Evolutionary conservation across 2,329 filamentous ascomycete species (phyloP).

Genomic region (Madurella fahalii): DNA sequence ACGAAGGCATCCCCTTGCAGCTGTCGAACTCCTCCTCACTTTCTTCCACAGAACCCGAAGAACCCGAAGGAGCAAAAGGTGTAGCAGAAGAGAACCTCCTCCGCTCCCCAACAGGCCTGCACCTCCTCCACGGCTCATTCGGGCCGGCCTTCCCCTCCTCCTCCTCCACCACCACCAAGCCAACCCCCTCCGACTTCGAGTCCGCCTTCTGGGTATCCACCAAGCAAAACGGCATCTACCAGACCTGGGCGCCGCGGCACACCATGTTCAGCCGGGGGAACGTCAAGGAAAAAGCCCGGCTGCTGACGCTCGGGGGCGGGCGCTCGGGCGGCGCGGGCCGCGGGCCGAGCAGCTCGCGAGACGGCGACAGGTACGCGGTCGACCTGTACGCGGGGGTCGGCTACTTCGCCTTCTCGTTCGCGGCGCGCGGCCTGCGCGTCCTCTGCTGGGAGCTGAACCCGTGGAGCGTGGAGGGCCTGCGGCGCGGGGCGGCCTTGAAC

Average conservation of each 20-base stretch:
- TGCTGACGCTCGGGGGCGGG: conserved; percentile 51
- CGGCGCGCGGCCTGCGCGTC: conserved; percentile 65
- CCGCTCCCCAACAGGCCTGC: conserved; percentile 66
- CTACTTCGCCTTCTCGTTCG: conserved; percentile 87
- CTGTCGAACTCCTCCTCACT: conserved; percentile 7
- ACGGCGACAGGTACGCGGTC: conserved; percentile 50
- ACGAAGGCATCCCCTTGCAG: conserved; percentile 56
- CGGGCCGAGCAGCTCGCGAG: too few relatives aligned
- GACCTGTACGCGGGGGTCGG: conserved; percentile 93
- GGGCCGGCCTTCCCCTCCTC: conserved; percentile 43
- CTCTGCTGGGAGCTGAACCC: conserved; percentile 89
- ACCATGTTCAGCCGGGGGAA: conserved; percentile 96
- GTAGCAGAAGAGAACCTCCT: conserved; percentile 55
- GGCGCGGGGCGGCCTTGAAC: conserved; percentile 68
- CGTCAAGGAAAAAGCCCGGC: conserved; percentile 77
- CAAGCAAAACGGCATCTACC: conserved; percentile 72
- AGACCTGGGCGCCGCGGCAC: conserved; percentile 83
- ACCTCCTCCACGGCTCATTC: conserved; percentile 70
- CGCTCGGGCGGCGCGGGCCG: too few relatives aligned
- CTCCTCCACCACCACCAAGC: conserved; percentile 17
- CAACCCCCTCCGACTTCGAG: conserved; percentile 52
- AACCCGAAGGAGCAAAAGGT: conserved; percentile 7
- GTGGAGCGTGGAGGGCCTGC: conserved; percentile 79
- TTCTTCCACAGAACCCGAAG: background rate
- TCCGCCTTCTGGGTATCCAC: conserved; percentile 74